phyloP scores from a whole-genome alignment of 106 monocot genomes.

The Allium cepa region DNA sequence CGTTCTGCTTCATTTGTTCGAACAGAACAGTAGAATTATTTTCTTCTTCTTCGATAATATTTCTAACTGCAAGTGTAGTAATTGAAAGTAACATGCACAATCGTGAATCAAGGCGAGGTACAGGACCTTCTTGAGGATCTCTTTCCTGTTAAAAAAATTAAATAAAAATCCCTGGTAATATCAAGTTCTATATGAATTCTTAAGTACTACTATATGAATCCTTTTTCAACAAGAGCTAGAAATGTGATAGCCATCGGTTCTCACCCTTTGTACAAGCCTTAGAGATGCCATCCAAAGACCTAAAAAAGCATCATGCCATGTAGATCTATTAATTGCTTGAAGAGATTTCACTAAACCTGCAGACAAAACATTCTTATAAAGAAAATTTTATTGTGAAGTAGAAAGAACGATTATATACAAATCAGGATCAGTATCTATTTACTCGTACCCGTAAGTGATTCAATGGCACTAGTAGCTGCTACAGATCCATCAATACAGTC shows the following conservation, averaged over 20 bases:
- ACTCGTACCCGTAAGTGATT: conserved; percentile 71
- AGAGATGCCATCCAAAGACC: conserved; percentile 95
- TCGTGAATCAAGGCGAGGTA: conserved; percentile 84
- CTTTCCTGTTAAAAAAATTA: conserved; percentile 48
- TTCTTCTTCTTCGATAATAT: conserved; percentile 80
- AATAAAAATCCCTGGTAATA: neutral
- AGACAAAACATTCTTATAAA: conserved; percentile 5
- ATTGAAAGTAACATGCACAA: conserved; percentile 78
- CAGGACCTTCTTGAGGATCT: conserved; percentile 93
- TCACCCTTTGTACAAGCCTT: conserved; percentile 92
- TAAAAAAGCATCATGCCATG: conserved; percentile 93
- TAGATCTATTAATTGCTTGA: conserved; percentile 66
- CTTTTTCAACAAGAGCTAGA: neutral
- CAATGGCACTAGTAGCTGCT: conserved; percentile 82
- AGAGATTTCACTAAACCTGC: conserved; percentile 83
- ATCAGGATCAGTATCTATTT: neutral
- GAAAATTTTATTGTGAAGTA: neutral
- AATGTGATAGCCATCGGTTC: neutral
- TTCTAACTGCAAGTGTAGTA: conserved; percentile 64
- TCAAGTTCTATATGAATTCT: neutral
- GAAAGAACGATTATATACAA: neutral
- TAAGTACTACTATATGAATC: neutral
- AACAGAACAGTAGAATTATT: conserved; percentile 9
- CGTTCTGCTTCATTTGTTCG: conserved; percentile 27
- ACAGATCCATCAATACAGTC: conserved; percentile 83